A percentile compares a stretch with the other conserved stretches of the same genome.
Conservation (phyloP, 129 eudicot species). For the sunflower (Helianthus annuus) region DNA sequence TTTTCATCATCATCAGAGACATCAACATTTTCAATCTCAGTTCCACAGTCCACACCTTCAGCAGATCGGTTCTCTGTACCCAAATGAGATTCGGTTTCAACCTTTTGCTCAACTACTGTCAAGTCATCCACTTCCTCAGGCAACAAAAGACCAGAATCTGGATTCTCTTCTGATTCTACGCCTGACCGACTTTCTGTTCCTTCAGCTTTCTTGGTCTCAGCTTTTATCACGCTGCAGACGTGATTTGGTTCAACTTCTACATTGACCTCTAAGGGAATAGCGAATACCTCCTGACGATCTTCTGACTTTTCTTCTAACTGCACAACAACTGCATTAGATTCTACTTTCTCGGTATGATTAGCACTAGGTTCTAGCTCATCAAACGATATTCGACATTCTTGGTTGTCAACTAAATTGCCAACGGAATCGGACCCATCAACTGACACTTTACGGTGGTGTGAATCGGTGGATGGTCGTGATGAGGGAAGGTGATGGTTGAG, state of each 20-base stretch:
- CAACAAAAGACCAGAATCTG: conserved; percentile 14
- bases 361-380: conserved; percentile 23
- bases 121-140: conserved; percentile 26
- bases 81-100: conserved; percentile 24
- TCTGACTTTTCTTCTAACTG: conserved; percentile 3
- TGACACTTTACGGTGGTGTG: conserved; percentile 23
- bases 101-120: conserved; percentile 30
- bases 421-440: conserved; percentile 26
- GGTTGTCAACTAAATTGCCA: conserved; percentile 29
- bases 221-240: conserved; percentile 20
- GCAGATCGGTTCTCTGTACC: conserved; percentile 20
- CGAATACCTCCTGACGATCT: conserved; percentile 21
- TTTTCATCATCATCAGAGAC: conserved; percentile 29
- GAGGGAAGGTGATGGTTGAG: no score
- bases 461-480: no score
- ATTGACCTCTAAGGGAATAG: conserved; percentile 26
- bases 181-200: conserved; percentile 10
- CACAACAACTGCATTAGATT: conserved; percentile 4
- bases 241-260: conserved; percentile 32
- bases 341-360: conserved; percentile 17
- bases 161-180: conserved; percentile 29
- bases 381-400: conserved; percentile 27
- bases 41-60: conserved; percentile 12
- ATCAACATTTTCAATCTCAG: conserved; percentile 25
- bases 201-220: conserved; percentile 37